Evolutionary conservation across 257 asterid species (phyloP), one percentile per base, ranked within the genome.

Genomic region (Solanum pimpinellifolium): DNA sequence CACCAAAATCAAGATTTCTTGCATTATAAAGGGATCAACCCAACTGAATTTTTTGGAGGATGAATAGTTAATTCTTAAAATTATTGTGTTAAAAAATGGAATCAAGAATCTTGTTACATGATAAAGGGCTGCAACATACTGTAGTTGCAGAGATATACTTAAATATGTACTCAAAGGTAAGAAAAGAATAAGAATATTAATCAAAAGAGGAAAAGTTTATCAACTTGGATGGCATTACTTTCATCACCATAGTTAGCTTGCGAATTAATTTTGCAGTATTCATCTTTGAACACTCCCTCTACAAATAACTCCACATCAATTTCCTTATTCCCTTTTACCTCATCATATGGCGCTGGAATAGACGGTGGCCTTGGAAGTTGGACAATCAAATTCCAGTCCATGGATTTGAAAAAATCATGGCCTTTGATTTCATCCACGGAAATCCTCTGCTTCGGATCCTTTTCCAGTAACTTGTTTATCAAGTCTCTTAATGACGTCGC

Each of bases 361-460:
- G 88, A 95, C 90, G 99, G 99, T 49, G 99, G 98, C 75, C 99
- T 88, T 68, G 95, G 91, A 90, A 97, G 90, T 70, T 93, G 93
- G 83, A 93, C 86, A 13, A 97, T 86, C 21, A 85, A 46, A 59
- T 92, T 93, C 99, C 99, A 97, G 87, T 97, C 93, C 3, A 96
- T 92, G 4, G 87, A 92, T 89, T 77, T 86, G 47, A 97, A 97
- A 60, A 94, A 97, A 0, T 81, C 87, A 69, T 97, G 98, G 21
- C 91, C 86, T 90, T 94, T 97, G 89, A 95, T 92, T 42, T 91
- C 97, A 52, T 72, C 76, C 9, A 89, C 92, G 0, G 91, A 87
- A 33, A 93, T 93, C 90, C 99, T 92, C 90, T 88, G 92, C 23
- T 44, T 41, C 1, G 98, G 99, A 65, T 96, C 98, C 86, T 96